Percentiles rank a stretch among this genome's conserved stretches.
Conservation (phyloP, 176 grass and related monocot genomes). For the Musa itinerans region DNA sequence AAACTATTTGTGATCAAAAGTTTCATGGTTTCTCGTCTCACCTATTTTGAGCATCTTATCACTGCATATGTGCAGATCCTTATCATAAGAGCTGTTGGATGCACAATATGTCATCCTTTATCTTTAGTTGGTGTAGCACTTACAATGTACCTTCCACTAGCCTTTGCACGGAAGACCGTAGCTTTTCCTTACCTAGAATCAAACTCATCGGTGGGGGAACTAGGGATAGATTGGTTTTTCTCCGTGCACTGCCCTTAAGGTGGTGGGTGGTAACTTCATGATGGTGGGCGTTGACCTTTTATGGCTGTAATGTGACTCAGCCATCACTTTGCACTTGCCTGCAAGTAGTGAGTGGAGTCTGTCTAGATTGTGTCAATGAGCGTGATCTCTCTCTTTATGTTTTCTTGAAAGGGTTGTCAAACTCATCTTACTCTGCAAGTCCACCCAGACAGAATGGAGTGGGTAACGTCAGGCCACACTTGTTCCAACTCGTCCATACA, state of each 20-base stretch:
- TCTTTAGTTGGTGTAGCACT: not conserved
- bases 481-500: too few species aligned
- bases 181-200: not conserved
- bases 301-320: not conserved
- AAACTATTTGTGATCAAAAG: not conserved
- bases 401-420: not conserved
- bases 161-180: not conserved
- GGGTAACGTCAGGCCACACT: not conserved
- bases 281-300: not conserved
- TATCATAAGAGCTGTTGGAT: not conserved
- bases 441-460: not conserved
- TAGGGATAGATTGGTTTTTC: not conserved
- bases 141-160: not conserved
- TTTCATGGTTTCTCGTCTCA: not conserved
- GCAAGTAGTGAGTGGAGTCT: slow-evolving; percentile 1
- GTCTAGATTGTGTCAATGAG: not conserved
- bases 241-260: not conserved
- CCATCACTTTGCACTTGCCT: not conserved
- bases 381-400: not conserved
- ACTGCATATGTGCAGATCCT: not conserved
- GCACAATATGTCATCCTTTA: not conserved
- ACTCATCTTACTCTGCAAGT: not conserved
- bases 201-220: not conserved
- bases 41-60: not conserved
- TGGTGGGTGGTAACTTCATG: not conserved